A percentile compares a stretch with the other conserved stretches of the same genome.
Evolutionary conservation across 2,329 filamentous ascomycete genomes (phyloP).

Genomic region (Bipolaris bicolor): DNA sequence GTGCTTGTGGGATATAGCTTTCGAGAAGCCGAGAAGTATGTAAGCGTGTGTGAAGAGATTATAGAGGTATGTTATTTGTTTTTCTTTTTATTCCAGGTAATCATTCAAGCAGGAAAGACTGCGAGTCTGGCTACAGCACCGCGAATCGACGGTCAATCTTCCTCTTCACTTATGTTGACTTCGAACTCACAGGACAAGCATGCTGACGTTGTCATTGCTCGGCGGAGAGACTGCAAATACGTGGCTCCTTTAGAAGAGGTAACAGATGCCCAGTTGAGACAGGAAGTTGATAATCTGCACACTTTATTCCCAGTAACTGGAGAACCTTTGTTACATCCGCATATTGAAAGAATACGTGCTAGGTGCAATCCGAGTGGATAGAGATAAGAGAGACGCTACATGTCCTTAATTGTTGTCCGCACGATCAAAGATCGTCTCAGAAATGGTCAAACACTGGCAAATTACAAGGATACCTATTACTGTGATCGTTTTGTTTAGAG

Average conservation of each 20-base stretch:
- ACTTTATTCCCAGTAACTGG: slow-evolving; percentile 10
- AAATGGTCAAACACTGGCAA: too few relatives aligned
- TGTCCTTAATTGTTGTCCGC: neutral
- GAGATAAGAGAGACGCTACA: neutral
- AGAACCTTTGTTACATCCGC: neutral
- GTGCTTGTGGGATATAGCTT: slow-evolving; percentile 16
- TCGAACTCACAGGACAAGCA: slow-evolving; percentile 2
- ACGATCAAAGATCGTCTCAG: too few relatives aligned
- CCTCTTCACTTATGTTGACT: neutral
- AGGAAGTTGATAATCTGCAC: slow-evolving; percentile 9
- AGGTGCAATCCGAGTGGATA: neutral
- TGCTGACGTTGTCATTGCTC: slow-evolving; percentile 10
- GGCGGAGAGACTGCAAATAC: slow-evolving; percentile 6
- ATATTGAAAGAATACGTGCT: slow-evolving; percentile 8
- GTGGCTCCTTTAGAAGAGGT: slow-evolving; percentile 1
- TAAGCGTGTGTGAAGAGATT: slow-evolving; percentile 11
- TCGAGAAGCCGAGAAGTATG: slow-evolving; percentile 12
- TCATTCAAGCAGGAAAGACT: too few relatives aligned
- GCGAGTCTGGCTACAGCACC: neutral
- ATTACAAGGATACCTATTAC: neutral
- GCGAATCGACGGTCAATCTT: too few relatives aligned
- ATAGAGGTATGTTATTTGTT: slow-evolving; percentile 7
- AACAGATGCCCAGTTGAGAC: slow-evolving; percentile 2
- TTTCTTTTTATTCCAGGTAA: neutral
- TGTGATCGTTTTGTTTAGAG: neutral